Conservation (phyloP, 768 basidiomycete genomes). For the Termitomyces sp. region DNA sequence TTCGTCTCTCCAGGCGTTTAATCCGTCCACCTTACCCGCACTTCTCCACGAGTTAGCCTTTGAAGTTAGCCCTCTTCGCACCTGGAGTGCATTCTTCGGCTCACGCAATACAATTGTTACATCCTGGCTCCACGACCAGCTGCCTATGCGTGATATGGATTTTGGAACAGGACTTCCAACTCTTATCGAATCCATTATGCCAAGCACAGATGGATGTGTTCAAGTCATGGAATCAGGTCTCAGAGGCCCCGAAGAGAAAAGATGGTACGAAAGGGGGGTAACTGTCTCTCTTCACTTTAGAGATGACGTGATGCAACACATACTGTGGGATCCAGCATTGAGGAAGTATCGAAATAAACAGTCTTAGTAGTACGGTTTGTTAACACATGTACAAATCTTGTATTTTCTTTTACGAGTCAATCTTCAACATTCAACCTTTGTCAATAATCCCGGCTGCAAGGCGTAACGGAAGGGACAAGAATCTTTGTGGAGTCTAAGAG, state of each 20-base stretch:
- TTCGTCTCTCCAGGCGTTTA: slow-evolving; percentile 19
- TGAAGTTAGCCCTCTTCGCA: slow-evolving; percentile 24
- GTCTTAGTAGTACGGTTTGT: no score
- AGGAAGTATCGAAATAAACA: slow-evolving; percentile 13
- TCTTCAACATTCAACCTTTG: no score
- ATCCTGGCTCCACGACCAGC: slow-evolving; percentile 26
- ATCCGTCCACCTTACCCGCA: slow-evolving; percentile 21
- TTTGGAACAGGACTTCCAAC: slow-evolving; percentile 26
- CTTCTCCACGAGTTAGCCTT: slow-evolving; percentile 31
- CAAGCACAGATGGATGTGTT: slow-evolving; percentile 28
- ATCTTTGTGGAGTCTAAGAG: background rate
- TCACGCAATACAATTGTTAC: slow-evolving; percentile 28
- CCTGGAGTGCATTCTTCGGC: slow-evolving; percentile 33
- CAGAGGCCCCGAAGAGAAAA: background rate
- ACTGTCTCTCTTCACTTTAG: slow-evolving; percentile 20
- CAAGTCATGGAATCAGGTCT: slow-evolving; percentile 26
- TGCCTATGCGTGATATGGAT: slow-evolving; percentile 28
- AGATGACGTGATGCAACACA: slow-evolving; percentile 18
- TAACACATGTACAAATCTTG: background rate
- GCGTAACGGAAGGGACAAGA: background rate
- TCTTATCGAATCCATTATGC: slow-evolving; percentile 29
- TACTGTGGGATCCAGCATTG: slow-evolving; percentile 22
- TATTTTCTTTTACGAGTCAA: background rate
- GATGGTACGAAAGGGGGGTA: slow-evolving; percentile 22
- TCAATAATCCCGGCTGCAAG: background rate